Percentiles rank a stretch among this genome's conserved stretches.
phyloP scores from a whole-genome alignment of 2,329 filamentous ascomycete genomes.

The Trichoderma sp. region DNA sequence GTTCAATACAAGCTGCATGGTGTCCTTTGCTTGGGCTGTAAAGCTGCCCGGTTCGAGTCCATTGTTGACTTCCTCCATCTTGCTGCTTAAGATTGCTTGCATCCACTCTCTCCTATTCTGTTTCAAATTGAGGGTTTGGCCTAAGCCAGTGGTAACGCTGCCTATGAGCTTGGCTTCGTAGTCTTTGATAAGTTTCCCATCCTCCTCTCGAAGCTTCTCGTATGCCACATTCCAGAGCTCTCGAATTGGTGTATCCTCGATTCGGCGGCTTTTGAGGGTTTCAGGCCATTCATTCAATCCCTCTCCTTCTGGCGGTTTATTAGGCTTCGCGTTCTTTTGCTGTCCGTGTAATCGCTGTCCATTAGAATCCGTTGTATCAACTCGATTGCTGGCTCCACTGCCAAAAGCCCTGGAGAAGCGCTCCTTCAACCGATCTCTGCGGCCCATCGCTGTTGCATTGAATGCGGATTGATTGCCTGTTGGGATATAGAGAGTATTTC shows the following conservation, averaged over 20 bases:
- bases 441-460: not conserved
- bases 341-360: not conserved
- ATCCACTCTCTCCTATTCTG: not conserved
- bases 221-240: not conserved
- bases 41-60: not conserved
- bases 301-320: no score
- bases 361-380: not conserved
- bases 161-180: not conserved
- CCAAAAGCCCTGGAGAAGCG: not conserved
- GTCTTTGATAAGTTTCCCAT: not conserved
- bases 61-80: not conserved
- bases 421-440: not conserved
- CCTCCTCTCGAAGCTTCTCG: not conserved
- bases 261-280: rapidly evolving
- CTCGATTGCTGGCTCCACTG: not conserved
- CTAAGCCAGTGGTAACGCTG: not conserved
- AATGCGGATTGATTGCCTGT: not conserved
- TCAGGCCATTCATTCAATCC: no score
- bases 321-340: no score
- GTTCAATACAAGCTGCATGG: not conserved
- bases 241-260: not conserved
- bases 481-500: not conserved
- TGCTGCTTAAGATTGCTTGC: not conserved
- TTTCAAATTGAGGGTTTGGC: not conserved
- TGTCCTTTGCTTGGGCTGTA: not conserved